Conservation (phyloP, 2,329 filamentous ascomycete genomes). For the Fusarium denticulatum region DNA sequence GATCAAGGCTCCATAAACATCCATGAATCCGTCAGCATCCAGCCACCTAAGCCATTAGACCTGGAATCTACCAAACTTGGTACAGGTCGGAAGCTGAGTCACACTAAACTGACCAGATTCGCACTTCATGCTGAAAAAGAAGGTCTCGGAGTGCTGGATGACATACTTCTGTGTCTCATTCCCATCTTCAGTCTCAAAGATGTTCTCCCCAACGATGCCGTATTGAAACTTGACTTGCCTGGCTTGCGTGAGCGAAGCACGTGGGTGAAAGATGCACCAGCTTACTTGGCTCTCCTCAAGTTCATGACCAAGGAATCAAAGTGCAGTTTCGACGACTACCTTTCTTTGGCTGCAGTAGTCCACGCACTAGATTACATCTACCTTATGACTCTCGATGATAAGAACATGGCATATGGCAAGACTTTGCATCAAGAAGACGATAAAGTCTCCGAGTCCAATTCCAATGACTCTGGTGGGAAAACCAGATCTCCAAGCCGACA, state of each 20-base stretch:
- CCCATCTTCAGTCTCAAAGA: background rate
- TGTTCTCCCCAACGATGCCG: background rate
- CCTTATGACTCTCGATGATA: background rate
- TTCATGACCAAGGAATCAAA: background rate
- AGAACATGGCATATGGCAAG: background rate
- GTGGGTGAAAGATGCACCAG: background rate
- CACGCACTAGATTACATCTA: background rate
- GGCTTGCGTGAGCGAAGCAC: background rate
- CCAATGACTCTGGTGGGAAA: too few species aligned
- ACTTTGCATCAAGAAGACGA: background rate
- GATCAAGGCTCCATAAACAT: background rate
- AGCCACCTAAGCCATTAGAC: background rate
- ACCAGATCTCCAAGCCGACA: rapidly evolving
- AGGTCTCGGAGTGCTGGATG: background rate
- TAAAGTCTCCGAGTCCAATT: background rate
- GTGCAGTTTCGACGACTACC: background rate
- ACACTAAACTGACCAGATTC: background rate
- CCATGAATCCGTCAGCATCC: background rate
- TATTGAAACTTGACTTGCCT: background rate
- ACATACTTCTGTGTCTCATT: background rate
- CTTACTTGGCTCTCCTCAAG: background rate
- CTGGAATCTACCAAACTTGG: background rate
- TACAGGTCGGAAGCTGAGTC: background rate
- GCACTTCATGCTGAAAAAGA: background rate
- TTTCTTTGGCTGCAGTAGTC: background rate